Percentiles rank a stretch among this genome's conserved stretches.
Conservation (phyloP, 495 filamentous ascomycete species). For the Schizothecium vesticola region DNA sequence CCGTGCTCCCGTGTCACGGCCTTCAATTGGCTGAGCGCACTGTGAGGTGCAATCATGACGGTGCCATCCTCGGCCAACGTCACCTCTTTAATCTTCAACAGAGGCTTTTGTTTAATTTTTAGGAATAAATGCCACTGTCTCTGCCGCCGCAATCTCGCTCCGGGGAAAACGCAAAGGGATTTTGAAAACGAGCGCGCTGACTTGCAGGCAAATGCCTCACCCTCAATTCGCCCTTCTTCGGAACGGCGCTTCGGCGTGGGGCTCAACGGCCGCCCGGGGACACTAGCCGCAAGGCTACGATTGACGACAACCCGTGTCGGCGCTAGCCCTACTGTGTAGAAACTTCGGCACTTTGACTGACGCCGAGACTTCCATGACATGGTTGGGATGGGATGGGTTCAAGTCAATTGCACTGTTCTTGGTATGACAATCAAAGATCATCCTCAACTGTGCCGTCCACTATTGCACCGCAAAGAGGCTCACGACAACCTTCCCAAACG, state of each 20-base stretch:
- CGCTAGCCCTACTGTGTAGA: not conserved
- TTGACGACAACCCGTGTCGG: not conserved
- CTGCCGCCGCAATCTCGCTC: not conserved
- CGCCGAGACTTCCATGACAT: not conserved
- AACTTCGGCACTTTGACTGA: not conserved
- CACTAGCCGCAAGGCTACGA: not conserved
- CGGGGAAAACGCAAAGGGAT: not conserved
- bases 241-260: not conserved
- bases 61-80: not conserved
- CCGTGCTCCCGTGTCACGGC: not conserved
- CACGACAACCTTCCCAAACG: not conserved
- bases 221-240: not conserved
- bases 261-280: not conserved
- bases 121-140: not conserved
- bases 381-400: not conserved
- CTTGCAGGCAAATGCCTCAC: constrained; percentile 6
- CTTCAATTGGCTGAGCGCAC: not conserved
- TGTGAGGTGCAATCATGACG: not conserved
- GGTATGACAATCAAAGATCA: not conserved
- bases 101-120: not conserved
- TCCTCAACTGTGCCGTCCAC: not conserved
- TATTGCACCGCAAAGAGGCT: too few species aligned
- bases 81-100: not conserved
- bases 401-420: not conserved
- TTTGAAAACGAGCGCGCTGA: not conserved